Evolutionary conservation across 306 rosid species (phyloP), one percentile per base, ranked within the genome.

Genomic region (Prinsepia uniflora): DNA sequence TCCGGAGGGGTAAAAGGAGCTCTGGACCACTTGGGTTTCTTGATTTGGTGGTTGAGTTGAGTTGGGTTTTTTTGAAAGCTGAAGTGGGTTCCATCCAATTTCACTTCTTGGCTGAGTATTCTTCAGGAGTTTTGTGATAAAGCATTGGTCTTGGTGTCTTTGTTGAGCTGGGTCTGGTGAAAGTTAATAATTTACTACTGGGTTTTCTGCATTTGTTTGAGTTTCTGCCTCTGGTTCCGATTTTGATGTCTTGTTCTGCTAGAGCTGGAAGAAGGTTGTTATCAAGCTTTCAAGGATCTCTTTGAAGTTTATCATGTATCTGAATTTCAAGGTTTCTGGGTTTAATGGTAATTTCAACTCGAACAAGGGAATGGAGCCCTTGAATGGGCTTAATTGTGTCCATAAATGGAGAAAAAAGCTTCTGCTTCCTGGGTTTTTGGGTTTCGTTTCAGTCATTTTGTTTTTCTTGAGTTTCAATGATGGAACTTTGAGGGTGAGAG

Each of bases 291-390:
- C 78, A 58, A 66, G 65, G 66, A 43, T 72, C 52, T 53, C 63
- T 55, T 72, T 78, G 78, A 79, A 75, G 83, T 49, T 61, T 66
- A 84, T 45, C 64, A 90, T 93, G 98, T 87, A 95, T 73, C 84
- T 84, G 65, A 88, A 83, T 87, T 76, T 87, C 78, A 80, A 82
- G 76, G 57, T 82, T 54, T 79, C 88, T 72, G 81, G 86, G 60
- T 80, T 82, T 53, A 88, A 85, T 83, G 96, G 92, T 11, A 79
- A 58, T 64, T 76, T 81, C 58, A 87, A 83, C 87, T 56, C 82
- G 73, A 84, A 83, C 80, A 88, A 73, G 85, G 83, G 76, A 67
- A 88, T 80, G 78, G 94, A 84, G 70, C 73, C 86, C 79, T 18
- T 71, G 57, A 68, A 76, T 76, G 86, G 81, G 53, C 81, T 85